Evolutionary conservation across 169 alveolate genomes (phyloP), one percentile per base, ranked within the genome.

Genomic region (Plasmodium yoelii): DNA sequence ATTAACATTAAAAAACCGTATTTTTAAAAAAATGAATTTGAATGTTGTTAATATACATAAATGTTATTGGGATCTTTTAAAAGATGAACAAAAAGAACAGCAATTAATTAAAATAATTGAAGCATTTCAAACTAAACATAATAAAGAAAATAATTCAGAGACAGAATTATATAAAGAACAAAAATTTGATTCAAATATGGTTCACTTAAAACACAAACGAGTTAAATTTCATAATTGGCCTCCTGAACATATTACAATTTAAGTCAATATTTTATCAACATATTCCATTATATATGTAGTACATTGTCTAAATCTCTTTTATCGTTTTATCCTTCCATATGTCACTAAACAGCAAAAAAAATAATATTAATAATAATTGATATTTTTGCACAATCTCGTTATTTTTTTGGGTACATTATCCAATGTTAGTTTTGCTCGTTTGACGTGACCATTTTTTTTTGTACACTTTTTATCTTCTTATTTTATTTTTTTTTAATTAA

Each of bases 221-320:
- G 95, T 95, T 26, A 92, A 86, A 53, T 88, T 94, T 63, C 95
- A 94, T 12, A 75, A 92, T 24, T 95, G 97, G 97, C 97, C 97
- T 1, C 97, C 97, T 1, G 97, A 94, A 49, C 92, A 95, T 68
- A 88, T 95, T 19, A 75, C 93, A 12, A 94, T 94, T 26, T 94
- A 28, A 53, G n/a, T 28, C 4, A 61, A 6, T 10, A 13, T 19
- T 8, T 9, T 22, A 24, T 61, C 6, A 6, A 22, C 24, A 5
- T 61, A 13, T 61, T 5, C 7, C n/a, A 5, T 18, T 10, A 12
- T n/a, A 18, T 57, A 57, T 24, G 18, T n/a, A 15, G n/a, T 51
- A 51, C 10, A 19, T n/a, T 57, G n/a, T n/a, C n/a, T 12, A 34
- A 4, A 34, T 3, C 2, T 34, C 7, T 34, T 5, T 34, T 34